Base-by-base conservation (phyloP, 768 basidiomycete species). In the Porphyrellus cyaneotinctus region DNA sequence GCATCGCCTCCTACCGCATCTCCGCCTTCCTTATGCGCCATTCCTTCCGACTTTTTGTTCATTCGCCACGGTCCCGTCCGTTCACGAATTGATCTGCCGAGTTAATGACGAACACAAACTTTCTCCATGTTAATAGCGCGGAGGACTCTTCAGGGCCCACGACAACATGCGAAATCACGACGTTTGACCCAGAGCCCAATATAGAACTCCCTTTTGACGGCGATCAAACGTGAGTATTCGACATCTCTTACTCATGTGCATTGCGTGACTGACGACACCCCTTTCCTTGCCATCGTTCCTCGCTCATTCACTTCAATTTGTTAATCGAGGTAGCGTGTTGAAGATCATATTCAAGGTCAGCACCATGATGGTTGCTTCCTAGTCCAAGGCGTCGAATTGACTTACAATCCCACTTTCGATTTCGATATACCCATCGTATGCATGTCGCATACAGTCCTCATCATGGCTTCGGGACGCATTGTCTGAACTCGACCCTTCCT, bases 401-500 rank as follows among this genome's bases (percentile, higher is more conserved):
- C 33, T 26, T 37, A 3, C 26, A 12, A 43, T 35, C 28, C 4
- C 33, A 17, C 9, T 46, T 42, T 30, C 28, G 15, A 32, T 11
- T 56, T 32, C 32, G 38, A 45, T 33, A 35, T 22, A 43, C 14
- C 28, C 23, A 26, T 41, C 38, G 14, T 18, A 41, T 30, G 31
- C n/a, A 23, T n/a, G n/a, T 20, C 51, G 23, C 24, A n/a, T 15
- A 17, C 49, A 69, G 68, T 69, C 68, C 82, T 95, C 95, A 3
- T 94, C 88, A 6, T 95, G 93, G 91, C 85, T 98, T 31, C 84
- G 90, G 38, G 93, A 97, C 53, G 93, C 95, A 0, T 79, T 97
- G 14, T 84, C 86, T 12, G 95, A 97, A 64, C 77, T 99, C 14
- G 94, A 97, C 59, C 81, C 91, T 17, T 88, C 91, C 0, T 91